A percentile compares a stretch with the other conserved stretches of the same genome.
Evolutionary conservation across 2,329 filamentous ascomycete species (phyloP).

Genomic region (Fusarium chlamydosporum): DNA sequence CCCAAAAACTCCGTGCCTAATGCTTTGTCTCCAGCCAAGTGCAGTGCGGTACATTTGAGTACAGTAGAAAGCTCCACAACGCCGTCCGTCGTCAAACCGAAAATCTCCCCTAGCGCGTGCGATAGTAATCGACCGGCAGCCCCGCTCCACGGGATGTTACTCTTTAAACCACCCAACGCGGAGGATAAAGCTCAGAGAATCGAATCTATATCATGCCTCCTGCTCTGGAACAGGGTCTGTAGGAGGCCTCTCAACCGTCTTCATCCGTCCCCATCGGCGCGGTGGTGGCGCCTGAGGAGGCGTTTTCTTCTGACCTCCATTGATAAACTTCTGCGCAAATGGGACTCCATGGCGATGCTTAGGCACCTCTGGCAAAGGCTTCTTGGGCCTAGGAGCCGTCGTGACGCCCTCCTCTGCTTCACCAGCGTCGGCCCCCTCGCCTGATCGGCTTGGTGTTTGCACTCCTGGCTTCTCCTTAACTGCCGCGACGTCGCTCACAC

Average conservation of each 20-base stretch:
- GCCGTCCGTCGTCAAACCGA: conserved; percentile 39
- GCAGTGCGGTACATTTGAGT: conserved; percentile 9
- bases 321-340: conserved; percentile 53
- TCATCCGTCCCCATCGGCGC: conserved; percentile 61
- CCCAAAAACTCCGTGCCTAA: conserved; percentile 41
- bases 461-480: conserved; percentile 87
- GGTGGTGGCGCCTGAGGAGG: conserved; percentile 64
- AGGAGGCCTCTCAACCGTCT: conserved; percentile 53
- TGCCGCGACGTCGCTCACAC: conserved; percentile 82
- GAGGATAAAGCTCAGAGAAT: neutral
- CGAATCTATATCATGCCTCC: conserved; percentile 16
- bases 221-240: conserved; percentile 48
- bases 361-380: conserved; percentile 67
- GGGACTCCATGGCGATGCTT: conserved; percentile 69
- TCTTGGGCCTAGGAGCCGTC: conserved; percentile 58
- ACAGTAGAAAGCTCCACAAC: conserved; percentile 43
- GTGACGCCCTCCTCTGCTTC: conserved; percentile 44
- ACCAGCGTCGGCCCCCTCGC: conserved; percentile 48
- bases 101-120: conserved; percentile 20
- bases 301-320: conserved; percentile 57
- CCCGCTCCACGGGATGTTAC: conserved; percentile 17
- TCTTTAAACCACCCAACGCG: conserved; percentile 14
- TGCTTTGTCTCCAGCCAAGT: conserved; percentile 42
- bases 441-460: conserved; percentile 78
- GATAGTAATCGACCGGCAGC: conserved; percentile 16